Base-by-base conservation (phyloP, 129 eudicot genomes). In the Silybum marianum region DNA sequence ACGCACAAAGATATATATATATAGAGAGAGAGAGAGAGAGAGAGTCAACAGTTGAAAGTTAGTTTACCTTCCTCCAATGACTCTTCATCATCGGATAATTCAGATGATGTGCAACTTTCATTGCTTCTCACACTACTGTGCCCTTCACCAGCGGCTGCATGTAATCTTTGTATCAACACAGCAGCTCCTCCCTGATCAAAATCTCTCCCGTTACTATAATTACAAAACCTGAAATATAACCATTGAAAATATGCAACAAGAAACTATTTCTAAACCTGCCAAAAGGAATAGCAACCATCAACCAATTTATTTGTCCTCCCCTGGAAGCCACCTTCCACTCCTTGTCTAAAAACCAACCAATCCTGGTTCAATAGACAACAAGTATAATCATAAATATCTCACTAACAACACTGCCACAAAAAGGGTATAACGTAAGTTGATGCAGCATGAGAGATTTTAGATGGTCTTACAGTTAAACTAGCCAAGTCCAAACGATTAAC, bases 211-310 rank as follows among this genome's bases (percentile, higher is more conserved):
- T 19, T 83, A 72, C 23, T 63, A 70, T 7, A 74, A 26, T 16
- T 75, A 25, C 2, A 26, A 72, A 72, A 14, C 66, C 7, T 0
- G 14, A 74, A 82, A 72, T 11, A 21, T n/a, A 74, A 62, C 65
- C 28, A 36, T 62, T 42, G 60, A 83, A 66, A 62, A 38, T 0
- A 54, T 28, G 77, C 22, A 40, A 11, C 24, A 48, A 10, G 21
- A 38, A 75, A 58, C 16, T 30, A 30, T 9, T 9, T 73, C 14
- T 85, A 76, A 72, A 96, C 99, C 99, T 96, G 99, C 99, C 99
- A 96, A 81, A 96, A 96, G 65, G 99, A 96, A 84, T 96, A 96
- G 83, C 99, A 96, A 73, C 98, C 99, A 76, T 96, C 99, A 34
- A 96, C 99, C 84, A 96, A 82, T 78, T 96, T 93, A 87, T 96